phyloP scores from a whole-genome alignment of 2,329 filamentous ascomycete genomes.

The Curvularia lunata region DNA sequence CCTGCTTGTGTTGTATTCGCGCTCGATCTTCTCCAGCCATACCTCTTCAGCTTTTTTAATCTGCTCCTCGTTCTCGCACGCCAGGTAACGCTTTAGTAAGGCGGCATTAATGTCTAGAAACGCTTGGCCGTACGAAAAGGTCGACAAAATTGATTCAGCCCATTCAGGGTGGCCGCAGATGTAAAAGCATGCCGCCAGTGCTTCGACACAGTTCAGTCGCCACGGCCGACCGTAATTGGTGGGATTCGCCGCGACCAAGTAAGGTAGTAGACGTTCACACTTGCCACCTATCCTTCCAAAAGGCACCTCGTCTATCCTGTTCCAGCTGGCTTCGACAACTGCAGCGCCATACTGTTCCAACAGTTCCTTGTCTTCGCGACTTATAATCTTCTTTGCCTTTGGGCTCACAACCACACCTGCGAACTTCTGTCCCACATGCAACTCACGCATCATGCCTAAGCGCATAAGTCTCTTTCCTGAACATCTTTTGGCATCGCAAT shows the following conservation, averaged over 20 bases:
- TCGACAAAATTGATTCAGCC: constrained; percentile 81
- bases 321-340: constrained; percentile 98
- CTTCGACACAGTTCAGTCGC: constrained; percentile 94
- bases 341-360: constrained; percentile 90
- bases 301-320: constrained; percentile 86
- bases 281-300: constrained; percentile 92
- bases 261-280: constrained; percentile 82
- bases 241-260: constrained; percentile 93
- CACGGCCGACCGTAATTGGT: constrained; percentile 98
- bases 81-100: constrained; percentile 82
- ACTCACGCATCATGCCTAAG: constrained; percentile 89
- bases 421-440: constrained; percentile 90
- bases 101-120: constrained; percentile 91
- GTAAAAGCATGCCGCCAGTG: constrained; percentile 86
- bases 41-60: constrained; percentile 84
- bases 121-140: constrained; percentile 85
- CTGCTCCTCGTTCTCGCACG: constrained; percentile 78
- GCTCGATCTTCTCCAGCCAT: constrained; percentile 89
- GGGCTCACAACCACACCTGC: constrained; percentile 92
- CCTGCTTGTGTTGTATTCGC: constrained; percentile 83
- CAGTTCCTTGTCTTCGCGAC: constrained; percentile 79
- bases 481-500: constrained; percentile 96
- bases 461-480: constrained; percentile 95
- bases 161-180: constrained; percentile 93
- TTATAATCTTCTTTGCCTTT: constrained; percentile 86